These are phyloP conservation scores for Nemania sp. DNA, from an alignment of 2,329 filamentous ascomycete species.

Conservation along the genomic window DNA sequence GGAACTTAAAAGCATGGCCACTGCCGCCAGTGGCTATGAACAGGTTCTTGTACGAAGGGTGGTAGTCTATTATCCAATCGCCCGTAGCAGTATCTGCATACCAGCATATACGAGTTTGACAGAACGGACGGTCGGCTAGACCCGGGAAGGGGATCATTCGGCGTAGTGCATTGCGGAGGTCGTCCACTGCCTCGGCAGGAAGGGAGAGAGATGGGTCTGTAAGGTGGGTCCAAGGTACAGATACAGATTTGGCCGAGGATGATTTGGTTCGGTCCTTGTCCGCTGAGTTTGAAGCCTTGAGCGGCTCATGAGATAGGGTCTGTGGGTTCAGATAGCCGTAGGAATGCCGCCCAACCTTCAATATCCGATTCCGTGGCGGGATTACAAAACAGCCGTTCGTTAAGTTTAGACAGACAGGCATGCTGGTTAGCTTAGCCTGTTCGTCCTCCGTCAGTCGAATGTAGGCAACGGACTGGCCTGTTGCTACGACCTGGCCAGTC, in stretches of 20 bases:
- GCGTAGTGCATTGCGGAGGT: slow-evolving; percentile 62
- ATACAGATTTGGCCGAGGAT: slow-evolving; percentile 32
- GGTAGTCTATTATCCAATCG: slow-evolving; percentile 72
- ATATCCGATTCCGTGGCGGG: slow-evolving; percentile 62
- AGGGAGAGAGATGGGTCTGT: slow-evolving; percentile 53
- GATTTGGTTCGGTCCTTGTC: not conserved
- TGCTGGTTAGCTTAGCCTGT: slow-evolving; percentile 62
- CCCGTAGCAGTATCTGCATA: slow-evolving; percentile 73
- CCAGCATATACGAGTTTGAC: slow-evolving; percentile 69
- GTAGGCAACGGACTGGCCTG: slow-evolving; percentile 81
- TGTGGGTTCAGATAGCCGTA: slow-evolving; percentile 67
- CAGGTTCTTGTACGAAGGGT: slow-evolving; percentile 61
- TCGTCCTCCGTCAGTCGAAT: slow-evolving; percentile 73
- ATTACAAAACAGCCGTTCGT: slow-evolving; percentile 74
- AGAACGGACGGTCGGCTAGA: slow-evolving; percentile 63
- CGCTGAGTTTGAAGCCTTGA: slow-evolving; percentile 10
- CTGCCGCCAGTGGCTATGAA: slow-evolving; percentile 67
- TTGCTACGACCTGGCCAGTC: slow-evolving; percentile 74
- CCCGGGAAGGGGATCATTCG: slow-evolving; percentile 61
- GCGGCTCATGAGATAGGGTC: slow-evolving; percentile 36
- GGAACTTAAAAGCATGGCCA: slow-evolving; percentile 70
- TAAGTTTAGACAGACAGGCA: slow-evolving; percentile 75
- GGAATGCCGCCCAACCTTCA: slow-evolving; percentile 72
- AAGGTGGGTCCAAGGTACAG: slow-evolving; percentile 51
- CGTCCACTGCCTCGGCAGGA: slow-evolving; percentile 62